Evolutionary conservation across 208 protist genomes (phyloP).

Genomic region (Baffinella frigidus): DNA sequence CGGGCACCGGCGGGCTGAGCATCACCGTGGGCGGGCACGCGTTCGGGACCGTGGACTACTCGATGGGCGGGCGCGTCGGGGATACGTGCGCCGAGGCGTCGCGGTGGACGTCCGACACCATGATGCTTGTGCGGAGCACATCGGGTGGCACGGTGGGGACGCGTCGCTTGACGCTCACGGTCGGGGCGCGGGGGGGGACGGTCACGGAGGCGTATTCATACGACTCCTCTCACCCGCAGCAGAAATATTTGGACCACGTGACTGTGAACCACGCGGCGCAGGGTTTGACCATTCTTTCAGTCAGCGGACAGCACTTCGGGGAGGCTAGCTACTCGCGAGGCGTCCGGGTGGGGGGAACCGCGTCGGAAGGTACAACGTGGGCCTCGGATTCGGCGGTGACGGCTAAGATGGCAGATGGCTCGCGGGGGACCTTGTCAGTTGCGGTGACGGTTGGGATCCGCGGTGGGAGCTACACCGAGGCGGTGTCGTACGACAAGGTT

Average conservation of each 20-base stretch:
- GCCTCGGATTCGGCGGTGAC: neutral
- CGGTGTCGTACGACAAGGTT: neutral
- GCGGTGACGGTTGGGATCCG: neutral
- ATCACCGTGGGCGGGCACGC: too few species aligned
- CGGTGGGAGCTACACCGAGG: neutral
- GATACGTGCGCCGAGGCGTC: neutral
- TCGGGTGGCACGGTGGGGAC: too few species aligned
- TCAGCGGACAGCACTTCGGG: too few species aligned
- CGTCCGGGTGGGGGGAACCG: neutral
- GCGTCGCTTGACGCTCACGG: too few species aligned
- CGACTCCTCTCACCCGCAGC: too few species aligned
- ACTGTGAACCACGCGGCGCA: too few species aligned
- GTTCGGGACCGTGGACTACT: neutral
- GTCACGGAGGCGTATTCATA: too few species aligned
- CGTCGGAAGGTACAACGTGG: neutral
- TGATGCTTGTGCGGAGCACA: neutral
- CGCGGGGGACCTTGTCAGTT: neutral
- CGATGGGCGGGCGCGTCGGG: neutral
- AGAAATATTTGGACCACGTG: too few species aligned
- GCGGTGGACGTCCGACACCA: conserved; percentile 1
- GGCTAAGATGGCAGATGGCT: neutral
- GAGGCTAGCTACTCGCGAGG: neutral
- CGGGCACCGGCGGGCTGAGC: too few species aligned
- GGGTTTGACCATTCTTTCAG: too few species aligned
- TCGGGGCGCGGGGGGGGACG: too few species aligned